Conservation (phyloP, 2,329 filamentous ascomycete genomes). For the Lachnellula arida region DNA sequence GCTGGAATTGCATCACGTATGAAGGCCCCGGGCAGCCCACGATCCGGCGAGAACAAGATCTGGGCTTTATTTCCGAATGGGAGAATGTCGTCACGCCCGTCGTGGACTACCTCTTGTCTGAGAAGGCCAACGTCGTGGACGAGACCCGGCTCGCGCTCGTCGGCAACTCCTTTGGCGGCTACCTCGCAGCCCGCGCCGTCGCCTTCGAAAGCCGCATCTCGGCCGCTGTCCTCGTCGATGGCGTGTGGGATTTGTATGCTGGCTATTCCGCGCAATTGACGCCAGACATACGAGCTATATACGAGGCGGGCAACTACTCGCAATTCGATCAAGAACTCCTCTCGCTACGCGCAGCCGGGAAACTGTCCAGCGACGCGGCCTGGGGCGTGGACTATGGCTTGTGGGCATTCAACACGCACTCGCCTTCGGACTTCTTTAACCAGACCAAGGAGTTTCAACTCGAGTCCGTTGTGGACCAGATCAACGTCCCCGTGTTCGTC, state of each 20-base stretch:
- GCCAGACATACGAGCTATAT: background rate
- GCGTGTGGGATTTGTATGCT: background rate
- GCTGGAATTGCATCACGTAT: slow-evolving; percentile 42
- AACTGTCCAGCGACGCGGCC: background rate
- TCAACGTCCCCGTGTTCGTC: background rate
- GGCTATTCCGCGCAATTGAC: background rate
- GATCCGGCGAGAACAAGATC: slow-evolving; percentile 36
- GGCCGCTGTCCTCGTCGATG: background rate
- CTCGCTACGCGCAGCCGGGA: background rate
- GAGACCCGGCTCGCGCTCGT: slow-evolving; percentile 24
- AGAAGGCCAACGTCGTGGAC: background rate
- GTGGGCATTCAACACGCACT: background rate
- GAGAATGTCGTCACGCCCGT: slow-evolving; percentile 38
- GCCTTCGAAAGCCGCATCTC: background rate
- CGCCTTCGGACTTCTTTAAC: background rate
- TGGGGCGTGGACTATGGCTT: background rate
- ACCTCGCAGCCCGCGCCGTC: background rate
- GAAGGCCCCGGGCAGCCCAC: slow-evolving; percentile 43
- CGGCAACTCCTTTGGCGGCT: slow-evolving; percentile 32
- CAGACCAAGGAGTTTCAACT: background rate
- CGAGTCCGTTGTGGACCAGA: background rate
- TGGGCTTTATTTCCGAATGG: slow-evolving; percentile 43
- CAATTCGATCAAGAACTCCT: background rate
- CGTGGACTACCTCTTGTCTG: slow-evolving; percentile 35
- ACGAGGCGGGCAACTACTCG: background rate